phyloP scores from a whole-genome alignment of 768 basidiomycete species.

The Dacryopinax spathularia region DNA sequence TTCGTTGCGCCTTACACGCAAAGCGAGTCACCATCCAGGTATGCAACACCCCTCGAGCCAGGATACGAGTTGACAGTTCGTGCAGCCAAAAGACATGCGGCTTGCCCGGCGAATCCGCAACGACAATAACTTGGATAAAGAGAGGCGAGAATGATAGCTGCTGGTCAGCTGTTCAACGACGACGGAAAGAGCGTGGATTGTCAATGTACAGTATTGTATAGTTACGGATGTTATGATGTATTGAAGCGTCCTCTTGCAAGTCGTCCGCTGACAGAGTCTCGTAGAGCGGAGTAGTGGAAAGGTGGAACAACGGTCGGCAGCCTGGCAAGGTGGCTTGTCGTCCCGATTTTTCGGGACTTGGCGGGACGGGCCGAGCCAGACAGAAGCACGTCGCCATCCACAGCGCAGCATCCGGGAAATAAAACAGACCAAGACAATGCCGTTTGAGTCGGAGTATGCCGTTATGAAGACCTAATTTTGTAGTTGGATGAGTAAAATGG shows the following conservation, averaged over 20 bases:
- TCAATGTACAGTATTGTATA: no score
- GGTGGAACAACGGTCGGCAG: neutral
- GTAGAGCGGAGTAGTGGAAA: neutral
- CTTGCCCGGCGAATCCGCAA: constrained; percentile 1
- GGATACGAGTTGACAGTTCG: neutral
- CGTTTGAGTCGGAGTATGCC: neutral
- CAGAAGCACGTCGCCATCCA: neutral
- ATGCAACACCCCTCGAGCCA: neutral
- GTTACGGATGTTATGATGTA: neutral
- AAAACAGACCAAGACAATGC: neutral
- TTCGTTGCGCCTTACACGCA: constrained; percentile 16
- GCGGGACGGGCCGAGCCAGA: neutral
- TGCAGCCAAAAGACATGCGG: constrained; percentile 12
- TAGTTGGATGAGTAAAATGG: neutral
- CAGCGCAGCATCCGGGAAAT: neutral
- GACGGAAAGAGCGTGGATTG: no score
- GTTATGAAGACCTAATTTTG: neutral
- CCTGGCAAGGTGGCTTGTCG: neutral
- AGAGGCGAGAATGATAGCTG: neutral
- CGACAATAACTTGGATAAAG: neutral
- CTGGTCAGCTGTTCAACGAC: no score
- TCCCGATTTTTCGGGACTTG: neutral
- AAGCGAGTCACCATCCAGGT: constrained; percentile 18
- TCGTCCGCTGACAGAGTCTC: no score
- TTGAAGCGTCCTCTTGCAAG: neutral